phyloP scores from a whole-genome alignment of 306 rosid genomes.

The Citrullus amarus region DNA sequence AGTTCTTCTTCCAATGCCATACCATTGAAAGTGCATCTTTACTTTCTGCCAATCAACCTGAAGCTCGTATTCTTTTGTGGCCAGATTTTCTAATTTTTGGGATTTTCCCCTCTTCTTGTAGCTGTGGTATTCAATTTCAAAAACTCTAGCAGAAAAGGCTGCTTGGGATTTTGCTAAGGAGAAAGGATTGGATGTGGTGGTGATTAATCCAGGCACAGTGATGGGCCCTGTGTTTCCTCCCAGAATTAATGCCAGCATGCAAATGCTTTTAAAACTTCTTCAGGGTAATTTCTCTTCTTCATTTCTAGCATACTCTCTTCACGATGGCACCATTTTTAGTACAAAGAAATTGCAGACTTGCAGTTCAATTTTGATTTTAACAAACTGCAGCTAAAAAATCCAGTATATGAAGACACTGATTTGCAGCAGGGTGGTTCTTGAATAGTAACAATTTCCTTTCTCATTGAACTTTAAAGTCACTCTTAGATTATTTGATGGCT shows the following conservation, averaged over 20 bases:
- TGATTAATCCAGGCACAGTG: conserved; percentile 84
- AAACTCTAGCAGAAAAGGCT: conserved; percentile 78
- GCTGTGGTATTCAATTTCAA: conserved; percentile 89
- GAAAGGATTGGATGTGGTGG: conserved; percentile 78
- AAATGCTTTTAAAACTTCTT: conserved; percentile 61
- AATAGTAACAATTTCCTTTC: not conserved
- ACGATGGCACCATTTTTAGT: not conserved
- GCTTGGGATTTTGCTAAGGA: conserved; percentile 80
- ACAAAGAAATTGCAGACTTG: not conserved
- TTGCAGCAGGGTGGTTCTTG: not conserved
- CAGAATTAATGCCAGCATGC: conserved; percentile 72
- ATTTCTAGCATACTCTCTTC: not conserved
- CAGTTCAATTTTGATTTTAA: not conserved
- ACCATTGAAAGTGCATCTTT: not conserved
- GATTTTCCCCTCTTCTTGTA: not conserved
- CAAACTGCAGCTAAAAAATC: not conserved
- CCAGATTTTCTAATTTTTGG: not conserved
- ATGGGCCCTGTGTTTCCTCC: conserved; percentile 77
- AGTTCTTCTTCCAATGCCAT: not conserved
- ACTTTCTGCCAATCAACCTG: not conserved
- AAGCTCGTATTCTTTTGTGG: not conserved
- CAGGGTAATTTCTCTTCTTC: conserved; percentile 36
- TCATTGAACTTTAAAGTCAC: not conserved
- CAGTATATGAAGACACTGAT: not conserved
- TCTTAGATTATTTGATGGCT: not conserved